A percentile compares a stretch with the other conserved stretches of the same genome.
These are phyloP conservation scores for Moelleriella libera DNA, from an alignment of 2,329 filamentous ascomycete species.

Conservation along the genomic window DNA sequence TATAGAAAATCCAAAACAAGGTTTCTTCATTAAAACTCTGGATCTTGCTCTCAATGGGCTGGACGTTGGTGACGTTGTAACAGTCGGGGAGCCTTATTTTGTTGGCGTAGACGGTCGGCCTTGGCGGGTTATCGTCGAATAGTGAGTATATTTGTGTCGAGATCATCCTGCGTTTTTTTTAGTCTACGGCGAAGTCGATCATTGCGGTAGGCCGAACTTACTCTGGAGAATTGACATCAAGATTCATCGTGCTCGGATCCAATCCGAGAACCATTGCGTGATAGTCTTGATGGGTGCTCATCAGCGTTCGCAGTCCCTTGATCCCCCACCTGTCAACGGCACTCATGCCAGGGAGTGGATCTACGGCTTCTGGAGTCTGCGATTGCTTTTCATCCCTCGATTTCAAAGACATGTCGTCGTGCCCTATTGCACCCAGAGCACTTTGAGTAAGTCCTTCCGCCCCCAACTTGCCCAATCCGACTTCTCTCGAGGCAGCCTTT, in stretches of 20 bases:
- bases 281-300: constrained; percentile 51
- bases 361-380: constrained; percentile 28
- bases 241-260: constrained; percentile 40
- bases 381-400: constrained; percentile 27
- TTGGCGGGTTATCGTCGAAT: constrained; percentile 44
- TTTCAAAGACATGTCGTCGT: constrained; percentile 24
- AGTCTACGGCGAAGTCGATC: no score
- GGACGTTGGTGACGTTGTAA: constrained; percentile 52
- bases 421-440: constrained; percentile 32
- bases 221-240: constrained; percentile 44
- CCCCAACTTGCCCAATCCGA: constrained; percentile 18
- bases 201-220: constrained; percentile 20
- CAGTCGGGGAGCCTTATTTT: constrained; percentile 49
- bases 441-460: constrained; percentile 22
- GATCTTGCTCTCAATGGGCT: constrained; percentile 51
- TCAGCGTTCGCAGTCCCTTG: constrained; percentile 47
- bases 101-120: constrained; percentile 34
- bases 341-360: constrained; percentile 48
- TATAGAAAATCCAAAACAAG: constrained; percentile 57
- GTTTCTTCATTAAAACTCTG: constrained; percentile 55
- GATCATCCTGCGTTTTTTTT: constrained; percentile 26
- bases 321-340: constrained; percentile 50
- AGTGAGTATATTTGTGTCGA: constrained; percentile 47
- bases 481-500: constrained; percentile 29
- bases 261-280: constrained; percentile 45